phyloP scores from a whole-genome alignment of 306 rosid species.

The Cucurbita maxima region DNA sequence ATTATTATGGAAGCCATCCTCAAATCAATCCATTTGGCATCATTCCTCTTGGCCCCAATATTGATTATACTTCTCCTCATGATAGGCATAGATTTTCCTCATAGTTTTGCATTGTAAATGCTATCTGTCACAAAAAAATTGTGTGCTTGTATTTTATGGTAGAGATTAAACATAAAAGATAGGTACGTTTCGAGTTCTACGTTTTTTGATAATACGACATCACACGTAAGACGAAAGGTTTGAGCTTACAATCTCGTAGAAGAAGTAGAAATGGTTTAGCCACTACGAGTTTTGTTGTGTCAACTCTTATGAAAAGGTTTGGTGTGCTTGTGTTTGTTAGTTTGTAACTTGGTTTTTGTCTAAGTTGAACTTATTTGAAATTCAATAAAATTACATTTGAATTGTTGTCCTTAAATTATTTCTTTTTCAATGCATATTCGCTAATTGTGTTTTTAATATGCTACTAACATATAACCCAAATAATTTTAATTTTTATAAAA shows the following conservation, averaged over 20 bases:
- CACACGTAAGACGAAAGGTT: neutral
- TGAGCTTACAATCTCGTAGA: neutral
- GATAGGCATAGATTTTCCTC: slow-evolving; percentile 53
- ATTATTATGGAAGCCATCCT: slow-evolving; percentile 82
- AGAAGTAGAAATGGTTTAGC: neutral
- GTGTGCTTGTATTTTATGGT: neutral
- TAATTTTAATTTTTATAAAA: too few relatives aligned
- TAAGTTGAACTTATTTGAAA: neutral
- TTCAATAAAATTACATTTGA: neutral
- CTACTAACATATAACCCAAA: neutral
- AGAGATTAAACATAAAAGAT: neutral
- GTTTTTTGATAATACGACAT: too few relatives aligned
- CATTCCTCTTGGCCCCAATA: slow-evolving; percentile 54
- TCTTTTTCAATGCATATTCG: too few relatives aligned
- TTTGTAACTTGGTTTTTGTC: neutral
- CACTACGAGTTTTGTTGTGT: neutral
- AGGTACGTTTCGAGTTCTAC: neutral
- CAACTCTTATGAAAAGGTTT: neutral
- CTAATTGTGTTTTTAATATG: neutral
- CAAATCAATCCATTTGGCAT: slow-evolving; percentile 72
- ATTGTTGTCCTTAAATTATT: neutral
- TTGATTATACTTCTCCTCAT: slow-evolving; percentile 58
- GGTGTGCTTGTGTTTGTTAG: neutral
- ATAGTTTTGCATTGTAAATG: slow-evolving; percentile 9
- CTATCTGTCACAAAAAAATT: neutral